phyloP scores from a whole-genome alignment of 2,329 filamentous ascomycete species.

The Paraphoma sp. region DNA sequence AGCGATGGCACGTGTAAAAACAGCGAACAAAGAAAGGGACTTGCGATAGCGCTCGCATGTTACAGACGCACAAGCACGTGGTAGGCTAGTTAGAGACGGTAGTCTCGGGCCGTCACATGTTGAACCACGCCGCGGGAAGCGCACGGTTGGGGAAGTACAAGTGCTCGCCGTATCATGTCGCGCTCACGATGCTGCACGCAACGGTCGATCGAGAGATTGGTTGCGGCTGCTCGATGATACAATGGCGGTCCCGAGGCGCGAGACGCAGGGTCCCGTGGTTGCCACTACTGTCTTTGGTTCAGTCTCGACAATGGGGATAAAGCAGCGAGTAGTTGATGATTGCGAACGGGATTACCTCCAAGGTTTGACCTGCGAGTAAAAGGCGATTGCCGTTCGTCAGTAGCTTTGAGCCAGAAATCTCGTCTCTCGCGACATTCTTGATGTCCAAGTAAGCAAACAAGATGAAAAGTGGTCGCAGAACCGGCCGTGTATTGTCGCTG shows the following conservation, averaged over 20 bases:
- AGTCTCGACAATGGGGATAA: neutral
- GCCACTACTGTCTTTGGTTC: neutral
- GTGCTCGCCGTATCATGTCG: too few species aligned
- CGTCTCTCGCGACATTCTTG: too few species aligned
- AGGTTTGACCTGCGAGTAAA: neutral
- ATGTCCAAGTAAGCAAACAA: too few species aligned
- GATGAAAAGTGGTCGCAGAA: neutral
- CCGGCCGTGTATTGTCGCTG: too few species aligned
- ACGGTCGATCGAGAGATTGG: neutral
- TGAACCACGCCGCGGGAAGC: neutral
- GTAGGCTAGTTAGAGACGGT: neutral
- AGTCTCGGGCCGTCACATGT: neutral
- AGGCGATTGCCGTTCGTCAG: too few species aligned
- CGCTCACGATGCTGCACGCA: neutral
- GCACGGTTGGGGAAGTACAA: neutral
- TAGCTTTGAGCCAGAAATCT: too few species aligned
- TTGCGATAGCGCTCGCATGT: neutral
- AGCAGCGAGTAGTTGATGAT: neutral
- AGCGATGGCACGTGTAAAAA: neutral
- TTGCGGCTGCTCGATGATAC: neutral
- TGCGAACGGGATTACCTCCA: neutral
- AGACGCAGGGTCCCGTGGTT: neutral
- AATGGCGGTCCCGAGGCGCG: neutral
- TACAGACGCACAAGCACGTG: neutral
- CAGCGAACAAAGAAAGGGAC: neutral